Evolutionary conservation across 202 grass and related monocot species (phyloP).

Genomic region (Carex arenaria): DNA sequence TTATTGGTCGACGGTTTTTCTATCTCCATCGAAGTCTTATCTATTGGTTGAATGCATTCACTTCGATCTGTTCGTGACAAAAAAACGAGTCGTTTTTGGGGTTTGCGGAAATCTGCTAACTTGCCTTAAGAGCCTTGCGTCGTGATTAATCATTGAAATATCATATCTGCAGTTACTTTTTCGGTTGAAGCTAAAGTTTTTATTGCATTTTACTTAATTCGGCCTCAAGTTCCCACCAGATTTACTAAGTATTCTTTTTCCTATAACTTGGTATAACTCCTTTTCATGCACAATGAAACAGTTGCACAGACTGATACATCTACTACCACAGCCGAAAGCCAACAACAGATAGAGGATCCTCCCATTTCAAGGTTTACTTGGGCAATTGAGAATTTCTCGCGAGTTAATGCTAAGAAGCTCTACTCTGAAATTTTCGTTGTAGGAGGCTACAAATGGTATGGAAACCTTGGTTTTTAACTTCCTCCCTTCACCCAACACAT

Average conservation of each 20-base stretch:
- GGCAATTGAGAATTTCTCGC: slow-evolving; percentile 89
- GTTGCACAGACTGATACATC: slow-evolving; percentile 59
- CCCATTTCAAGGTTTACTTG: slow-evolving; percentile 90
- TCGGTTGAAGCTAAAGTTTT: neutral
- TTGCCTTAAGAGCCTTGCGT: neutral
- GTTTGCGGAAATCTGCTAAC: neutral
- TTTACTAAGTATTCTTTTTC: slow-evolving; percentile 9
- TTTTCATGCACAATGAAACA: slow-evolving; percentile 18
- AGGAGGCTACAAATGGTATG: slow-evolving; percentile 88
- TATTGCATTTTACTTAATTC: slow-evolving; percentile 19
- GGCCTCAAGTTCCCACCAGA: slow-evolving; percentile 16
- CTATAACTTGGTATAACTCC: neutral
- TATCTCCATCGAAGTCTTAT: neutral
- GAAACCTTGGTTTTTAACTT: slow-evolving; percentile 17
- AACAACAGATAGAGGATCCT: slow-evolving; percentile 71
- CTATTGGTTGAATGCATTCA: neutral
- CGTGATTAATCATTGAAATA: neutral
- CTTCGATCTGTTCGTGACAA: neutral
- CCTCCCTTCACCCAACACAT: neutral
- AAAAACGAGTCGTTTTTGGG: neutral
- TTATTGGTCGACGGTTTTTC: neutral
- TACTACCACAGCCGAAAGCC: slow-evolving; percentile 68
- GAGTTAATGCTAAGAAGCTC: slow-evolving; percentile 79
- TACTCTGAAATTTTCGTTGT: slow-evolving; percentile 90
- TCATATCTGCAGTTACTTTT: neutral